Conservation (phyloP, 2,329 filamentous ascomycete species). For the Chrysoporthe deuterocubensis region DNA sequence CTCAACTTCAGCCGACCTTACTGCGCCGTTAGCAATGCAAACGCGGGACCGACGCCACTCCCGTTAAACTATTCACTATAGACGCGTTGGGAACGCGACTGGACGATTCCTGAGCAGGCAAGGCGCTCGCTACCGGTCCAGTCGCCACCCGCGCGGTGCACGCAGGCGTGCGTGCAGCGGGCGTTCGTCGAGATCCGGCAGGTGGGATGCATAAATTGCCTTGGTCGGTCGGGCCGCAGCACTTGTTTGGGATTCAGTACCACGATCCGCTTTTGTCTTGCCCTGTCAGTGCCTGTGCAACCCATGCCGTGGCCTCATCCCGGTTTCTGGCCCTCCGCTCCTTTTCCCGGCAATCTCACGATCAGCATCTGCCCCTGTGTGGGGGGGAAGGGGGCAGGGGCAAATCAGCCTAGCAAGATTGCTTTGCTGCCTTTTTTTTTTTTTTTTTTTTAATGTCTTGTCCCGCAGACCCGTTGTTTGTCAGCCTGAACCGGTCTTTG, state of each 20-base stretch:
- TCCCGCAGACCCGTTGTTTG: not conserved
- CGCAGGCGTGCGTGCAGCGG: not conserved
- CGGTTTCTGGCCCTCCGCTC: not conserved
- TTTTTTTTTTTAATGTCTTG: not conserved
- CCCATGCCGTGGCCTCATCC: not conserved
- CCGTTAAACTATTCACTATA: not conserved
- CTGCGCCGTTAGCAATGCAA: not conserved
- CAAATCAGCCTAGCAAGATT: not conserved
- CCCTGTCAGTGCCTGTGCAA: not conserved
- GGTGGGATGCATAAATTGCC: not conserved
- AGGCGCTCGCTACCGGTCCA: not conserved
- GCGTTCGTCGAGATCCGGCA: not conserved
- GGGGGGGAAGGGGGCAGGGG: not conserved
- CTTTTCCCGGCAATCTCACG: not conserved
- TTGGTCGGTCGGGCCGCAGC: not conserved
- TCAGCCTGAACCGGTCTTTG: not conserved
- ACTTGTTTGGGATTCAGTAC: not conserved
- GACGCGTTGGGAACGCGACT: not conserved
- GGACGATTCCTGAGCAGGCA: slow-evolving; percentile 2
- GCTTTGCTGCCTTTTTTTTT: no score
- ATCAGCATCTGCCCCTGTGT: not conserved
- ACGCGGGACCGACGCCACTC: not conserved
- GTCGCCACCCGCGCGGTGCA: not conserved
- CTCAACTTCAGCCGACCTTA: not conserved
- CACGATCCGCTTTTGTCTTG: not conserved